Evolutionary conservation across 140 eudicot genomes (phyloP).

Genomic region (Senecio squalidus): DNA sequence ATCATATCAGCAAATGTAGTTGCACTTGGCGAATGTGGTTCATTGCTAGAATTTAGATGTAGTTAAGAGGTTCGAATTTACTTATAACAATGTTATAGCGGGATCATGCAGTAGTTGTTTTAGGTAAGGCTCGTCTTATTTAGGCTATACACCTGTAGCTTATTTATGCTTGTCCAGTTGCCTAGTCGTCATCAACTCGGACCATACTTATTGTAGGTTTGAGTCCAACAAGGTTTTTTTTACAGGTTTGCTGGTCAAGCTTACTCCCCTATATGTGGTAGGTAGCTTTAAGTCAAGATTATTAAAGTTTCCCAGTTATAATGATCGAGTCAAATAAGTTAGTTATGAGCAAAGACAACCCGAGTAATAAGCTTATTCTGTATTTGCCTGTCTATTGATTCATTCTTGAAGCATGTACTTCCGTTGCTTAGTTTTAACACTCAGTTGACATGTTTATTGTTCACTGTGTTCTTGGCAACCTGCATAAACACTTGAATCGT

Average conservation of each 20-base stretch:
- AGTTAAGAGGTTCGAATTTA: background rate
- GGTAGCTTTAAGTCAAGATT: background rate
- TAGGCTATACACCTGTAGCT: background rate
- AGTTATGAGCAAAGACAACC: background rate
- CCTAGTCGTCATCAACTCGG: background rate
- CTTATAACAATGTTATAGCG: background rate
- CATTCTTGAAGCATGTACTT: background rate
- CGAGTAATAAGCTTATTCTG: background rate
- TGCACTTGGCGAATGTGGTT: background rate
- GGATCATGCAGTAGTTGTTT: background rate
- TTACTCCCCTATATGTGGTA: background rate
- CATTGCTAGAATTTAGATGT: background rate
- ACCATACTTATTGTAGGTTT: background rate
- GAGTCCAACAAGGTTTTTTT: background rate
- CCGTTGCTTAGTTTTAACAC: no score
- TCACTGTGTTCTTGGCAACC: no score
- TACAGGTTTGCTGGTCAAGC: background rate
- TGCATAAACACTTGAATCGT: background rate
- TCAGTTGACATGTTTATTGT: no score
- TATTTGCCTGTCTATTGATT: background rate
- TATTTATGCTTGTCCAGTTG: background rate
- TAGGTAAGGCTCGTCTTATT: background rate
- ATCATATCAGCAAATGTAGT: background rate
- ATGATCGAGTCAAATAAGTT: background rate
- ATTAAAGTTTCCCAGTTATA: background rate